These are phyloP conservation scores for Spizellomyces sp. DNA, from an alignment of 192 early-diverging fungal species.

Conservation along the genomic window DNA sequence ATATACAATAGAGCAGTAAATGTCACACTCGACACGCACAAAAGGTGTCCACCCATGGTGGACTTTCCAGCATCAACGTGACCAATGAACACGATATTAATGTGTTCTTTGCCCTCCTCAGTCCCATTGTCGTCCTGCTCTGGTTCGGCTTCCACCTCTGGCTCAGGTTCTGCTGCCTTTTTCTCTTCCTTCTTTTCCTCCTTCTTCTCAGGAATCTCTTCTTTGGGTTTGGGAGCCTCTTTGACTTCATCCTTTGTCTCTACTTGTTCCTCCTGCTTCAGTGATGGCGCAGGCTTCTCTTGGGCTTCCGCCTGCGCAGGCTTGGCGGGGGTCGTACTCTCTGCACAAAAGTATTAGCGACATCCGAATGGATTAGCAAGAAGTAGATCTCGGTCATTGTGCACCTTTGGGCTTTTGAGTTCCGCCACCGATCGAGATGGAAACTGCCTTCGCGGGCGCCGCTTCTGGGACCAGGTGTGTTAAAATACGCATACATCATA, in stretches of 20 bases:
- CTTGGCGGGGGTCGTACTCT: no score
- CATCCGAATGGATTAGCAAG: not conserved
- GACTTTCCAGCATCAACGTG: constrained; percentile 98
- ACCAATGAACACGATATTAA: constrained; percentile 98
- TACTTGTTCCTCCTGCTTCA: constrained; percentile 1
- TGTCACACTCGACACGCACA: constrained; percentile 56
- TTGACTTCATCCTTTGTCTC: constrained; percentile 5
- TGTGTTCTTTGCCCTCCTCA: constrained; percentile 75
- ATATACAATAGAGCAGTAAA: not conserved
- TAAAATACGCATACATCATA: no score
- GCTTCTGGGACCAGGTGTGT: not conserved
- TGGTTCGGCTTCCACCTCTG: constrained; percentile 36
- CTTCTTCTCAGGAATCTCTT: constrained; percentile 14
- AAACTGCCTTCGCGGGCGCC: constrained; percentile 34
- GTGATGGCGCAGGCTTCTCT: not conserved
- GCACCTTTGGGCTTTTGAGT: constrained; percentile 7
- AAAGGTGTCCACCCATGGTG: constrained; percentile 96
- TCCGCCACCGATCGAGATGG: constrained; percentile 28
- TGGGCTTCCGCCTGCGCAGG: not conserved
- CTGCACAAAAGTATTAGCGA: not conserved
- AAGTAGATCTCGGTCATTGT: not conserved
- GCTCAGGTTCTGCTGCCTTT: constrained; percentile 43
- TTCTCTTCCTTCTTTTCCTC: constrained; percentile 1
- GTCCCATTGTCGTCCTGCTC: constrained; percentile 23
- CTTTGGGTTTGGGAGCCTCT: constrained; percentile 17